phyloP scores from a whole-genome alignment of 805 yeast species.

The Ogataea pignaliae region DNA sequence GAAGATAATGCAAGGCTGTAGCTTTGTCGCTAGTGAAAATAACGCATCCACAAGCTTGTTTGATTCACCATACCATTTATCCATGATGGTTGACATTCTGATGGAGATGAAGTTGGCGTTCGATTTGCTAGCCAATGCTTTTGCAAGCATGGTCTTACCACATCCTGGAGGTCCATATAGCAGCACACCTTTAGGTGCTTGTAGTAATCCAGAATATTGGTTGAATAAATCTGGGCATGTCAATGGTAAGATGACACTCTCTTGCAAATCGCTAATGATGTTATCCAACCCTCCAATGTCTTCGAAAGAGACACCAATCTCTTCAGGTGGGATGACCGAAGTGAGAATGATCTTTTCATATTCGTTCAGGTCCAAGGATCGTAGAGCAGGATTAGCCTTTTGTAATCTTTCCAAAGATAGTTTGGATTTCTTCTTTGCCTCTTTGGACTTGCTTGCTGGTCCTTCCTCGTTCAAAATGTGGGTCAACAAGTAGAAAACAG shows the following conservation, averaged over 20 bases:
- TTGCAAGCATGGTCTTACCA: conserved; percentile 96
- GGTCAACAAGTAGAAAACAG: conserved; percentile 44
- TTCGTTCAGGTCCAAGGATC: conserved; percentile 48
- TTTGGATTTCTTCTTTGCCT: conserved; percentile 56
- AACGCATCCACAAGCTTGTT: conserved; percentile 92
- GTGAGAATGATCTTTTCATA: conserved; percentile 79
- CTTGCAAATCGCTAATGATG: conserved; percentile 80
- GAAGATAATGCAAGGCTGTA: conserved; percentile 92
- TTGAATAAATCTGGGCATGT: conserved; percentile 72
- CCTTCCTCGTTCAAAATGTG: conserved; percentile 26
- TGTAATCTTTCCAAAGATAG: conserved; percentile 55
- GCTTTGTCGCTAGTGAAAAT: conserved; percentile 81
- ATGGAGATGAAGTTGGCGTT: conserved; percentile 89
- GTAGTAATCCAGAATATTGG: conserved; percentile 62
- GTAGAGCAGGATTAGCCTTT: conserved; percentile 51
- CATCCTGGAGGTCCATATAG: conserved; percentile 97
- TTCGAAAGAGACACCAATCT: conserved; percentile 66
- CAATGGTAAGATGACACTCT: conserved; percentile 83
- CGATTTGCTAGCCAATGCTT: conserved; percentile 88
- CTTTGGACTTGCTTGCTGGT: conserved; percentile 44
- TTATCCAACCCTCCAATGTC: conserved; percentile 88
- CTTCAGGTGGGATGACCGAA: conserved; percentile 79
- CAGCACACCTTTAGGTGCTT: conserved; percentile 92
- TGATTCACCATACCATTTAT: conserved; percentile 96
- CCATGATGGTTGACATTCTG: conserved; percentile 91